Evolutionary conservation across 352 stramenopile genomes (phyloP).

Genomic region (Globisporangium rhizosaccharum): DNA sequence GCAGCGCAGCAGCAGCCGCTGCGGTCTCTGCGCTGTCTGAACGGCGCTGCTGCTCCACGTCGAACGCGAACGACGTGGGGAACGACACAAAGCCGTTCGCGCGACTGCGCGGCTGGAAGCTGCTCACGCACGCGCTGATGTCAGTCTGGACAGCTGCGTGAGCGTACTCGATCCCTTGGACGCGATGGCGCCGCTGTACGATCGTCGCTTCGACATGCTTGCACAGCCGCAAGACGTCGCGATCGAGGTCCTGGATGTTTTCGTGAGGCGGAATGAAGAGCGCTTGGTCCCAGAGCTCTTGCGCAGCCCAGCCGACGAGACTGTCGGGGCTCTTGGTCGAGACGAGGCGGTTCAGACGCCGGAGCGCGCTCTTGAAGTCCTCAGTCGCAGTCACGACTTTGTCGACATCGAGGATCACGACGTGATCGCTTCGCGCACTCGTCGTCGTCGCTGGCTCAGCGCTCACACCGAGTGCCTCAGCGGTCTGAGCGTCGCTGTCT

Average conservation of each 20-base stretch:
- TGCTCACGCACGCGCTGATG: slow-evolving; percentile 21
- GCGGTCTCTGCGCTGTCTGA: not conserved
- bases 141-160: slow-evolving; percentile 26
- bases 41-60: slow-evolving; percentile 1
- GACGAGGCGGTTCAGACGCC: slow-evolving; percentile 24
- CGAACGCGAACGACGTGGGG: slow-evolving; percentile 6
- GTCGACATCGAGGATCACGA: slow-evolving; percentile 25
- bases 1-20: not conserved
- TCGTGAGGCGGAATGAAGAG: slow-evolving; percentile 52
- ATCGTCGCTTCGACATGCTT: slow-evolving; percentile 28
- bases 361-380: slow-evolving; percentile 27
- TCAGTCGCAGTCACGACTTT: slow-evolving; percentile 21
- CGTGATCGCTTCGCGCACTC: slow-evolving; percentile 3
- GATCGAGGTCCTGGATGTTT: slow-evolving; percentile 41
- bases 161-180: not conserved
- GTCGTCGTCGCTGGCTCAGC: not conserved
- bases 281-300: slow-evolving; percentile 52
- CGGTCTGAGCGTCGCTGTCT: slow-evolving; percentile 5
- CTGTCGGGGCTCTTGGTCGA: slow-evolving; percentile 39
- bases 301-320: slow-evolving; percentile 36
- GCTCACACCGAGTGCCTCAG: not conserved
- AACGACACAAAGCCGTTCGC: slow-evolving; percentile 17
- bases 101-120: slow-evolving; percentile 7
- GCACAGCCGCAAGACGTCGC: slow-evolving; percentile 30
- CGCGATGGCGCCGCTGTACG: slow-evolving; percentile 7